Evolutionary conservation across 2,329 filamentous ascomycete species (phyloP).

Genomic region (Gaeumannomyces sp.): DNA sequence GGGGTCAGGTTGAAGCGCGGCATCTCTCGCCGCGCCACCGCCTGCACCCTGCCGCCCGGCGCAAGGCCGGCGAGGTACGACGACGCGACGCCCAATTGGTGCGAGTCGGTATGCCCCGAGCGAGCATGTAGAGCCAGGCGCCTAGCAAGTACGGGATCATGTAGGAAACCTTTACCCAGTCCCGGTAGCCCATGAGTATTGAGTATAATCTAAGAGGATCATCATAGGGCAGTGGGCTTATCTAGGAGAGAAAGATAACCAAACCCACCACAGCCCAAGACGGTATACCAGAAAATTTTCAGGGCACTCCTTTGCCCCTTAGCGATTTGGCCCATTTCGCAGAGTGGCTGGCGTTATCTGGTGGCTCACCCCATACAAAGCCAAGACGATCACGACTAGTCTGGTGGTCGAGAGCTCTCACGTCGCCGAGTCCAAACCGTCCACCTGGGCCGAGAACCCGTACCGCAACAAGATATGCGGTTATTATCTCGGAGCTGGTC

Average conservation of each 20-base stretch:
- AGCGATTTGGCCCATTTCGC: slow-evolving; percentile 56
- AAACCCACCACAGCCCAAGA: slow-evolving; percentile 38
- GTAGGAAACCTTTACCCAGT: slow-evolving; percentile 41
- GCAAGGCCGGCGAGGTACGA: slow-evolving; percentile 36
- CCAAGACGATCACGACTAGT: slow-evolving; percentile 60
- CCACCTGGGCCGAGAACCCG: slow-evolving; percentile 52
- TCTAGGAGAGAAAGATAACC: slow-evolving; percentile 20
- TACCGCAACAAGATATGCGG: slow-evolving; percentile 17
- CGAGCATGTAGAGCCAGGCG: slow-evolving; percentile 30
- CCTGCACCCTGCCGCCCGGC: slow-evolving; percentile 5
- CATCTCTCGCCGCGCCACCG: neutral
- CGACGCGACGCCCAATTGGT: slow-evolving; percentile 38
- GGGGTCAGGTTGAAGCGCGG: slow-evolving; percentile 37
- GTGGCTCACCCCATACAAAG: slow-evolving; percentile 53
- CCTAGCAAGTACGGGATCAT: slow-evolving; percentile 43
- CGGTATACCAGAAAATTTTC: slow-evolving; percentile 53
- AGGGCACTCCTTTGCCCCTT: slow-evolving; percentile 35
- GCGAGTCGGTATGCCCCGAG: slow-evolving; percentile 39
- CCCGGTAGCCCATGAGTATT: slow-evolving; percentile 17
- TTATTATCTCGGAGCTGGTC: too few species aligned
- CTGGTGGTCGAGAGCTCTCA: slow-evolving; percentile 52
- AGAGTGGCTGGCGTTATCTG: slow-evolving; percentile 64
- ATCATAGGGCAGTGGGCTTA: too few species aligned
- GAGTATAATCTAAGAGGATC: too few species aligned
- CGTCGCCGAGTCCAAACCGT: slow-evolving; percentile 56